Base-by-base conservation (phyloP, 495 filamentous ascomycete genomes). In the Wilcoxina mikolae region DNA sequence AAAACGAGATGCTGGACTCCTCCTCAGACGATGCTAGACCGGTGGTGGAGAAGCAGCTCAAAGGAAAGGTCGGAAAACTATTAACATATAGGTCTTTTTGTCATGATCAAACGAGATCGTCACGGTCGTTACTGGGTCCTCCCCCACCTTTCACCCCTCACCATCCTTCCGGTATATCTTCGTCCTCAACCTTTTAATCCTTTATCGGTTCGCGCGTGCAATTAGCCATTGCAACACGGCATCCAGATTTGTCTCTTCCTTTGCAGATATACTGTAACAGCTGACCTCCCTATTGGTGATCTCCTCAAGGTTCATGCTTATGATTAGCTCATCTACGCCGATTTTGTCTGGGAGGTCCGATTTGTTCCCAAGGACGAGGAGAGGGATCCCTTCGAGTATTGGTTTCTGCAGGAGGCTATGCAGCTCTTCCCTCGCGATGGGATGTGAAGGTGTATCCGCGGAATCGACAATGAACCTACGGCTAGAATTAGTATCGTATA, bases 231-330 rank as follows among this genome's bases (percentile, higher is more conserved):
- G 85, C 64, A 98, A 69, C 33, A 98, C 91, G 3, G 89, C 91
- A 68, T 98, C 91, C 59, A 98, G 78, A 69, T 98, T 98, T 28
- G 90, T 95, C 71, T 98, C 91, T 67, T 98, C 90, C 67, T 95
- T 95, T 33, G 90, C 91, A 63, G 87, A 94, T 71, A 98, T 96
- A 51, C 91, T 89, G 69, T 96, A 98, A 73, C 91, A 98, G 75
- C 87, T 94, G 60, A 98, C 90, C 69, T 98, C 91, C 27, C 91
- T 85, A 64, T 85, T 83, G 38, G 83, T 84, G 65, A 98, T 84
- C 50, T 80, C 78, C 69, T 89, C 91, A 27, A 98, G 76, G 60
- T 95, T 81, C 76, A 98, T 78, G 48, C 78, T 81, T 33, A 95
- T 89, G 71, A 98, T 98, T 58, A 98, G 69, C 68, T 95, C 86